Evolutionary conservation across 1,284 basidiomycete genomes (phyloP), one percentile per base, ranked within the genome.

Genomic region (Mycena citricolor): DNA sequence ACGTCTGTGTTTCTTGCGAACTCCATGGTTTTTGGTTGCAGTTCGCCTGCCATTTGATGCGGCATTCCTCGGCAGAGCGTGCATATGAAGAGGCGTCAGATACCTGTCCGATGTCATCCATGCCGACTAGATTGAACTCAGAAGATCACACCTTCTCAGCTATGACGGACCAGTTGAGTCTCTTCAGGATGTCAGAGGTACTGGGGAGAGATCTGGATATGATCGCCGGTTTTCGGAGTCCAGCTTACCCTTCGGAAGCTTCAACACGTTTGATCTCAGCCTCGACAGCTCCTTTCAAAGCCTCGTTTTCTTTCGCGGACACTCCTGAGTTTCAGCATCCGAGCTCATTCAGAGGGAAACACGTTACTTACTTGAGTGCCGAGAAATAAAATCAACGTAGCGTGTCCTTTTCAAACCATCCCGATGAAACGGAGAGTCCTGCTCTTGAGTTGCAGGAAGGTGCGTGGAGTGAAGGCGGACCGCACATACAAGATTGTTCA

Each of bases 41-140:
- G 69, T 47, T 82, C 77, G 24, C 80, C 83, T n/a, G 83, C 86
- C 86, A 89, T 44, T 73, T 76, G 50, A 86, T 77, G 58, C 81
- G 73, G 58, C 83, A 88, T 63, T 86, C 85, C 51, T 68, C 69
- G n/a, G 81, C 70, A 16, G 76, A 76, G 30, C 83, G 73, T 26
- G 63, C 64, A 20, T 62, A 60, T 37, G 53, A 62, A 11, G 71
- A 74, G 22, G 61, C 49, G 35, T 66, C 64, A 13, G 76, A 76
- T n/a, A 78, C 70, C 76, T 79, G 22, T 12, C 3, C 16, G 8
- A 7, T 16, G 13, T 38, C 5, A 39, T n/a, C 22, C 8, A 19
- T 23, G 14, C 2, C 20, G 8, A 4, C 17, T 12, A 13, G n/a
- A 6, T 12, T n/a, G 8, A 2, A 10, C 23, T 30, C 20, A 23